Conservation (phyloP, 495 filamentous ascomycete species). For the Trichoderma virens region DNA sequence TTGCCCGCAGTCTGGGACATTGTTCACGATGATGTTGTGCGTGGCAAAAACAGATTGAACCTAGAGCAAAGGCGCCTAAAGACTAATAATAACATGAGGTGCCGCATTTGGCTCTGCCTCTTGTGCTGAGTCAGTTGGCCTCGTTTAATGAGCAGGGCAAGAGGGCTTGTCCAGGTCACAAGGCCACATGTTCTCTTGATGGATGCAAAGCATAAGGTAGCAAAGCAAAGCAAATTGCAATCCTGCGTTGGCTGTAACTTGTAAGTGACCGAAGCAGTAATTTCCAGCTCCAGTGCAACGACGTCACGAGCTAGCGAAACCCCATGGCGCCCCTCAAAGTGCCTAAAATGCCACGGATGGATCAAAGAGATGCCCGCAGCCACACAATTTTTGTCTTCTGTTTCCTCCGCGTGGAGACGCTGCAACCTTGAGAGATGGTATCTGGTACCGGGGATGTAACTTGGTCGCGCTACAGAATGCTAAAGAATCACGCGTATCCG, state of each 20-base stretch:
- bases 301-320: slow-evolving; percentile 5
- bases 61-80: no score
- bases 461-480: not conserved
- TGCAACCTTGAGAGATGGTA: no score
- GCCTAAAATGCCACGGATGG: not conserved
- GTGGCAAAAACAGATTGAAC: not conserved
- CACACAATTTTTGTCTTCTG: no score
- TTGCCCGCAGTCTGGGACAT: not conserved
- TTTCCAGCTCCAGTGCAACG: no score
- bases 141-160: not conserved
- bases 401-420: not conserved
- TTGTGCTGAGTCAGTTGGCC: not conserved
- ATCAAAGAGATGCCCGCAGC: no score
- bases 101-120: no score
- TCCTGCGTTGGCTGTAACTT: no score
- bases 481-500: no score
- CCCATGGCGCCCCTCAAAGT: slow-evolving; percentile 1
- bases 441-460: not conserved
- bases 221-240: no score
- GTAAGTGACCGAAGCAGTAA: no score
- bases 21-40: slow-evolving; percentile 6
- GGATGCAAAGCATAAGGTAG: no score
- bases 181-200: not conserved
- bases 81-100: no score
- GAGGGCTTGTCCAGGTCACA: not conserved